Evolutionary conservation across 2,329 filamentous ascomycete species (phyloP).

Genomic region (Penicillium sp.): DNA sequence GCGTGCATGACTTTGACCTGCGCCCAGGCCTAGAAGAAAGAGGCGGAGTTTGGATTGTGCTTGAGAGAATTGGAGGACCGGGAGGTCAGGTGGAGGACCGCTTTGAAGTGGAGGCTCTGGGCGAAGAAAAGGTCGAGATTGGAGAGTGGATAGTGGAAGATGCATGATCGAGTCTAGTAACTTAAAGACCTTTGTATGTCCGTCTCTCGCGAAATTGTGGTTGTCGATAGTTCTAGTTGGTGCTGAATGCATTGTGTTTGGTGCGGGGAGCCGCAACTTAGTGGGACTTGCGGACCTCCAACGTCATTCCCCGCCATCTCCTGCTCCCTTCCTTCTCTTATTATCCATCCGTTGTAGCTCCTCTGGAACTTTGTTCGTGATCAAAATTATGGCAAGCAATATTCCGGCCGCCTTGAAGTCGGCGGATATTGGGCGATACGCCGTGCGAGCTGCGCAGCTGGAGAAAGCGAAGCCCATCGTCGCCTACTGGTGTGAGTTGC

Average conservation of each 20-base stretch:
- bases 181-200: background rate
- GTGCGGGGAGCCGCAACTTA: slow-evolving; percentile 12
- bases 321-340: slow-evolving; percentile 7
- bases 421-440: slow-evolving; percentile 83
- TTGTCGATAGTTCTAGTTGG: background rate
- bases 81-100: slow-evolving; percentile 55
- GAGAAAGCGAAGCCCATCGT: slow-evolving; percentile 84
- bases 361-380: background rate
- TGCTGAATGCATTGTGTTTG: background rate
- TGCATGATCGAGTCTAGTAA: slow-evolving; percentile 21
- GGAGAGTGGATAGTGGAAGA: slow-evolving; percentile 48
- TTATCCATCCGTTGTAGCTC: slow-evolving; percentile 2
- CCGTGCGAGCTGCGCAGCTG: slow-evolving; percentile 81
- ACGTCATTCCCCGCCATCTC: slow-evolving; percentile 31
- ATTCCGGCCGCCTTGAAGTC: slow-evolving; percentile 76
- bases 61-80: slow-evolving; percentile 75
- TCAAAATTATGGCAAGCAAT: slow-evolving; percentile 67
- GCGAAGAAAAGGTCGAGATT: slow-evolving; percentile 49
- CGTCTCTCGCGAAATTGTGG: background rate
- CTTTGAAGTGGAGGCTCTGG: slow-evolving; percentile 49
- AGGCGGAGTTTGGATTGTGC: slow-evolving; percentile 75
- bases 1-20: slow-evolving; percentile 76
- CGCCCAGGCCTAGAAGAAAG: slow-evolving; percentile 63
- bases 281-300: slow-evolving; percentile 20
- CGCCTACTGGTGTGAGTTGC: slow-evolving; percentile 86